Conservation (phyloP, 2,329 filamentous ascomycete genomes). For the Fusarium albidum region DNA sequence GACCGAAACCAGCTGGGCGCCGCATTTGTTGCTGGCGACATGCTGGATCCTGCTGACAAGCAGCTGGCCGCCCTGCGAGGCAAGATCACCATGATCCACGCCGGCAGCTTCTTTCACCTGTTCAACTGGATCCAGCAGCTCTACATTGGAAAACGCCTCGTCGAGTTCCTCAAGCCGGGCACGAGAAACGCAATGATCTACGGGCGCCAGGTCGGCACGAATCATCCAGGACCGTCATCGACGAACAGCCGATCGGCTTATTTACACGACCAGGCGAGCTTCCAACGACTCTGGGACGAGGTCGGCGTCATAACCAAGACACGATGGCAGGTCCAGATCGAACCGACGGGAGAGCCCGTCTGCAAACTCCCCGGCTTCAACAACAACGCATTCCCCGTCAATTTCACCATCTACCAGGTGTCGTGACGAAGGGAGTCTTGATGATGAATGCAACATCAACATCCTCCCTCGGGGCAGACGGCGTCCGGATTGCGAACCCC, state of each 20-base stretch:
- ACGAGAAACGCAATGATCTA: slow-evolving; percentile 57
- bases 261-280: slow-evolving; percentile 58
- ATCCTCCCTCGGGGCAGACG: slow-evolving; percentile 12
- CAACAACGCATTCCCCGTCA: slow-evolving; percentile 41
- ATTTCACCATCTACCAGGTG: slow-evolving; percentile 48
- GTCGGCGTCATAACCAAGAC: slow-evolving; percentile 58
- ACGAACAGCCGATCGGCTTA: slow-evolving; percentile 45
- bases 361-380: slow-evolving; percentile 38
- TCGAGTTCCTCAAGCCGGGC: slow-evolving; percentile 54
- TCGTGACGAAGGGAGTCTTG: slow-evolving; percentile 30
- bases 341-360: slow-evolving; percentile 39
- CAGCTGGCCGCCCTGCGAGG: slow-evolving; percentile 47
- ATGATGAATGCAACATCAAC: slow-evolving; percentile 2
- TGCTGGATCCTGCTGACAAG: slow-evolving; percentile 52
- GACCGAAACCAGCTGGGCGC: slow-evolving; percentile 59
- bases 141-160: slow-evolving; percentile 53
- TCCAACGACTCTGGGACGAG: slow-evolving; percentile 63
- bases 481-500: slow-evolving; percentile 6
- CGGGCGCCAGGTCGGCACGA: slow-evolving; percentile 59
- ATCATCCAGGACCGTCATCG: slow-evolving; percentile 34
- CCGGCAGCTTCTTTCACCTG: slow-evolving; percentile 59
- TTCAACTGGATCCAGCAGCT: slow-evolving; percentile 58
- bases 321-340: slow-evolving; percentile 56
- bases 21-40: slow-evolving; percentile 60
- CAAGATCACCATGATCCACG: slow-evolving; percentile 57